Percentiles rank a stretch among this genome's conserved stretches.
phyloP scores from a whole-genome alignment of 2,329 filamentous ascomycete genomes.

The Calonectria pauciramosa region DNA sequence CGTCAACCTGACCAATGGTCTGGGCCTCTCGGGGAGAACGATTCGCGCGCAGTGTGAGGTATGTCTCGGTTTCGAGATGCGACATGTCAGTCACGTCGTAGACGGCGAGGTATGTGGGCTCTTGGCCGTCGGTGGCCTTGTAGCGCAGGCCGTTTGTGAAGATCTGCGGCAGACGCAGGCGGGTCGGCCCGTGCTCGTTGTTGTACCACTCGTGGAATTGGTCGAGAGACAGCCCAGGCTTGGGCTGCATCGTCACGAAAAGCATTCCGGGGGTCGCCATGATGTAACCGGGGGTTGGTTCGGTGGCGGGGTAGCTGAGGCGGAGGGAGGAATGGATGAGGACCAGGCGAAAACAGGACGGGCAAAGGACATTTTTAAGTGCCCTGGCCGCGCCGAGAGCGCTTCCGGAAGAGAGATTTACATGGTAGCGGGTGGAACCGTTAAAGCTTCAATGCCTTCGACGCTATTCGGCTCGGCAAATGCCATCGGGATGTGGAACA shows the following conservation, averaged over 20 bases:
- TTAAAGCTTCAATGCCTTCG: slow-evolving; percentile 23
- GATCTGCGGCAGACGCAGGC: slow-evolving; percentile 81
- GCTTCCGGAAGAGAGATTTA: slow-evolving; percentile 46
- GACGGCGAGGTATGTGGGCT: slow-evolving; percentile 81
- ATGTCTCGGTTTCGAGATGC: slow-evolving; percentile 77
- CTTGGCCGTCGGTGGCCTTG: slow-evolving; percentile 71
- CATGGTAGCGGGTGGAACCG: slow-evolving; percentile 41
- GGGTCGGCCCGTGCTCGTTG: slow-evolving; percentile 89
- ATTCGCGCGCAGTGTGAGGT: slow-evolving; percentile 74
- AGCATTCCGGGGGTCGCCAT: slow-evolving; percentile 75
- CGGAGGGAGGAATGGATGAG: background rate
- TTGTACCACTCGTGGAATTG: slow-evolving; percentile 96
- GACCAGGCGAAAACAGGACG: background rate
- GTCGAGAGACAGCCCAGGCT: slow-evolving; percentile 71
- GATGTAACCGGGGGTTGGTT: slow-evolving; percentile 11
- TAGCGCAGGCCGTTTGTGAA: slow-evolving; percentile 85
- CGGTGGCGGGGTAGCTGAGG: slow-evolving; percentile 7
- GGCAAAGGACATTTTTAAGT: background rate
- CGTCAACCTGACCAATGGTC: slow-evolving; percentile 70
- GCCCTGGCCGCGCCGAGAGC: slow-evolving; percentile 15
- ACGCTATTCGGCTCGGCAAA: slow-evolving; percentile 47
- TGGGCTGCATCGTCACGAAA: slow-evolving; percentile 89
- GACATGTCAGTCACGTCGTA: slow-evolving; percentile 87
- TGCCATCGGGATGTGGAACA: slow-evolving; percentile 44
- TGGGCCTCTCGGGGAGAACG: slow-evolving; percentile 67